Percentiles rank a stretch among this genome's conserved stretches.
phyloP scores from a whole-genome alignment of 2,329 filamentous ascomycete genomes.

The Phoma sp. region DNA sequence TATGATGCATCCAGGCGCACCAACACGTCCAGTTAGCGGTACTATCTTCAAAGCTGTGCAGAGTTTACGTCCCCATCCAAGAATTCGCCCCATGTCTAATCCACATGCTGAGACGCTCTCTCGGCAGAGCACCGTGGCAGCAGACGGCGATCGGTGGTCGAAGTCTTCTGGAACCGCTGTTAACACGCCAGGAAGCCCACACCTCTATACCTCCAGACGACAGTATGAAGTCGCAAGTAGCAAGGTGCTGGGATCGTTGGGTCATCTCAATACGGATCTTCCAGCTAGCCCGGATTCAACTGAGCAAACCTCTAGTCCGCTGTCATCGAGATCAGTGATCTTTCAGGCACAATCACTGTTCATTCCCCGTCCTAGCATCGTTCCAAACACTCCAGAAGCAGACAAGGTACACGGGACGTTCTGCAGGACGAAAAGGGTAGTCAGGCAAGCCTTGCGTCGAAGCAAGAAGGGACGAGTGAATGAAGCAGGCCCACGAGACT shows the following conservation, averaged over 20 bases:
- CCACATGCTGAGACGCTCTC: background rate
- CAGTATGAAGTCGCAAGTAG: slow-evolving; percentile 5
- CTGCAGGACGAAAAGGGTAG: background rate
- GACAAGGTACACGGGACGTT: background rate
- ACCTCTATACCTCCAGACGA: background rate
- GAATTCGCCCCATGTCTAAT: background rate
- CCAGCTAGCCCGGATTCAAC: background rate
- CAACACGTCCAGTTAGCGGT: background rate
- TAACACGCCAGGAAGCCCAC: background rate
- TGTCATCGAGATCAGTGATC: background rate
- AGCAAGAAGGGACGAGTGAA: background rate
- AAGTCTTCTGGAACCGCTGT: background rate
- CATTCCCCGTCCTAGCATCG: background rate
- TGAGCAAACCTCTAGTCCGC: background rate
- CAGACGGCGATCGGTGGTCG: background rate
- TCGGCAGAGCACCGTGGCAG: background rate
- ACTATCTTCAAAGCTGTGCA: background rate
- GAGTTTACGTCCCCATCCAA: background rate
- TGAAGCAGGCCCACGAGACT: background rate
- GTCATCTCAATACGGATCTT: background rate
- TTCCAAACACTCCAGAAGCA: background rate
- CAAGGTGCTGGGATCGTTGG: background rate
- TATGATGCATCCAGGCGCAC: background rate
- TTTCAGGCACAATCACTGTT: background rate
- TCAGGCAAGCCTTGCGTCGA: background rate